These are phyloP conservation scores for Beauveria sp. DNA, from an alignment of 2,329 filamentous ascomycete genomes.

Conservation along the genomic window DNA sequence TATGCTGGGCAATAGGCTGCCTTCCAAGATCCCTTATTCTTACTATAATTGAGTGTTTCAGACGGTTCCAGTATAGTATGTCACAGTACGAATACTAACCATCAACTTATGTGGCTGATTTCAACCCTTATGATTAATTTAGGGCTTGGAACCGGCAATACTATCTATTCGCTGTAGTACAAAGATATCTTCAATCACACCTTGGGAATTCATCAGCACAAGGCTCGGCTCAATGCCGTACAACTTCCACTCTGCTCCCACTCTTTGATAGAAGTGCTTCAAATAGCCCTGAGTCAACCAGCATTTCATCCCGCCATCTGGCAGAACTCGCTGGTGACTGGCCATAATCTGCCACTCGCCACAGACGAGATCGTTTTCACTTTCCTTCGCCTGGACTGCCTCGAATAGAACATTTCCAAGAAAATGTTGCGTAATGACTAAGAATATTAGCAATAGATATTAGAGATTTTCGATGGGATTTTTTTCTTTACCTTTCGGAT, in stretches of 20 bases:
- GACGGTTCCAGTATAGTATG: too few relatives aligned
- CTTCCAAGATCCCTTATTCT: too few relatives aligned
- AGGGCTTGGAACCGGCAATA: too few relatives aligned
- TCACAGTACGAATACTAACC: too few relatives aligned
- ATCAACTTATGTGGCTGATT: too few relatives aligned
- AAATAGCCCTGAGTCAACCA: background rate
- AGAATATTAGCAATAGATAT: background rate
- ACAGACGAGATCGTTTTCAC: background rate
- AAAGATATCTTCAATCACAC: background rate
- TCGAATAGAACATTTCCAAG: background rate
- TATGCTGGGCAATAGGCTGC: too few relatives aligned
- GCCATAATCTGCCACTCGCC: background rate
- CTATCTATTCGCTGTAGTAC: background rate
- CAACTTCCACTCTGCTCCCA: background rate
- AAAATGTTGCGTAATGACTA: background rate
- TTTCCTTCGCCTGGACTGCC: background rate
- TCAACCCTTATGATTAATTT: too few relatives aligned
- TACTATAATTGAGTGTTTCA: too few relatives aligned
- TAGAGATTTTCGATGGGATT: background rate
- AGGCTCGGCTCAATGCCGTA: background rate
- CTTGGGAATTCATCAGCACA: background rate
- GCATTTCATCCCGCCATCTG: background rate
- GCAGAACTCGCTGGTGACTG: background rate
- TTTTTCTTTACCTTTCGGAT: background rate
- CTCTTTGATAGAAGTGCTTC: background rate